Base-by-base conservation (phyloP, 352 stramenopile species). In the Phytophthora pistaciae region DNA sequence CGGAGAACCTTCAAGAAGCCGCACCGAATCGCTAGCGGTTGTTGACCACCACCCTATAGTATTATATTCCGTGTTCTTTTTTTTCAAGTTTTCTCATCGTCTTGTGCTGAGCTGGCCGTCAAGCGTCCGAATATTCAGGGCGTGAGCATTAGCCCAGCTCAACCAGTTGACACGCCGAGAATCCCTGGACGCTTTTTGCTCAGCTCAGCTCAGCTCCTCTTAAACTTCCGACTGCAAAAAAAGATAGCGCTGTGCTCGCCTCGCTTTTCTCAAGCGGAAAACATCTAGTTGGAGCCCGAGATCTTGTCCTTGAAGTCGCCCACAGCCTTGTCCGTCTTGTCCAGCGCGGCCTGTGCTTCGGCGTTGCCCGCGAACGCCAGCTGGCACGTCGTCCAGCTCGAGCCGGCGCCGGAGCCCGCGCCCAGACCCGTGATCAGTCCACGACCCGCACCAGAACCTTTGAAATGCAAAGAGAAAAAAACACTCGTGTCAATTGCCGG, bases 361-460 rank as follows among this genome's bases (percentile, higher is more conserved):
- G 54, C 81, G 72, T 93, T 68, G 60, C 87, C 88, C 49, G 90
- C 82, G 67, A 96, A 96, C 25, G 87, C 89, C 73, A 96, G 62
- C 68, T 93, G 87, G 72, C 89, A 96, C 50, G 87, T 94, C 62
- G 85, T 96, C 89, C 89, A 96, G 75, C 86, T 95, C 53, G 87
- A 93, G 11, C 89, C 89, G 9, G 87, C 84, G 49, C 87, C 89
- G 1, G 85, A 60, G 38, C 89, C 89, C 0, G 87, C 87, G 38
- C 89, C 89, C 8, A 96, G 78, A 56, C 89, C 89, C 62, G 87
- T 91, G 42, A 96, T 60, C 31, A 83, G 71, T 55, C 84, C 85
- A 40, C 89, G 89, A 16, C 78, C 85, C 57, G 75, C 74, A 25
- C 89, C 80, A 62, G 86, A 88, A 58, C 88, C 88, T 95, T 63